Base-by-base conservation (phyloP, 2,329 filamentous ascomycete genomes). In the Cryoendolithus antarcticus region DNA sequence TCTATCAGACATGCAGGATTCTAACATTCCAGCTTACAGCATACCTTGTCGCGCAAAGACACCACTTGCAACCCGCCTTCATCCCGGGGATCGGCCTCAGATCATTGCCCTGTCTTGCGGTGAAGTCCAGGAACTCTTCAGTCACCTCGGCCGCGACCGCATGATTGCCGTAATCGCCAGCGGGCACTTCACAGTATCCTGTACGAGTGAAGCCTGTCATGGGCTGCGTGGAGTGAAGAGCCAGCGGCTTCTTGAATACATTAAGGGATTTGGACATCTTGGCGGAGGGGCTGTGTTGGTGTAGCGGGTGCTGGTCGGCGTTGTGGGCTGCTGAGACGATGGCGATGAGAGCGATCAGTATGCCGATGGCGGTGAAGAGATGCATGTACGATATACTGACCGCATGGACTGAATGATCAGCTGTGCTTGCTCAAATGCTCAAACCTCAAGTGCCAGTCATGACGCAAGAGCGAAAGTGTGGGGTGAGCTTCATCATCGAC, bases 111-210 rank as follows among this genome's bases (percentile, higher is more conserved):
- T 66, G 65, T 3, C 64, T 62, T 11, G 74, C 72, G 27, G 67
- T 67, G 61, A 73, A 79, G 51, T 77, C 71, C 28, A 79, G 70
- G 55, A 80, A 80, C 48, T 74, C 69, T 42, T 75, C 65, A 6
- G 71, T 74, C 1, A 80, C 61, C 21, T 73, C 65, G 38, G 57
- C 63, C n/a, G 74, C 75, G 19, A 80, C 62, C 19, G 69, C 67
- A 53, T 80, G 75, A 55, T 77, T 78, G 12, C 75, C 75, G 11
- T 57, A 60, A 50, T 80, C 74, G 9, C 63, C 62, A 2, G 60
- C 55, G 3, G 69, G 71, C 3, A 70, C 66, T 44, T 70, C 62
- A 59, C 75, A 79, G 57, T 75, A 78, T 13, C 75, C 75, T 42
- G 73, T 74, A 35, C 74, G 69, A 47, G 72, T 68, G 62, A 69